Evolutionary conservation across 176 grass and related monocot genomes (phyloP).

Genomic region (Juncus inflexus): DNA sequence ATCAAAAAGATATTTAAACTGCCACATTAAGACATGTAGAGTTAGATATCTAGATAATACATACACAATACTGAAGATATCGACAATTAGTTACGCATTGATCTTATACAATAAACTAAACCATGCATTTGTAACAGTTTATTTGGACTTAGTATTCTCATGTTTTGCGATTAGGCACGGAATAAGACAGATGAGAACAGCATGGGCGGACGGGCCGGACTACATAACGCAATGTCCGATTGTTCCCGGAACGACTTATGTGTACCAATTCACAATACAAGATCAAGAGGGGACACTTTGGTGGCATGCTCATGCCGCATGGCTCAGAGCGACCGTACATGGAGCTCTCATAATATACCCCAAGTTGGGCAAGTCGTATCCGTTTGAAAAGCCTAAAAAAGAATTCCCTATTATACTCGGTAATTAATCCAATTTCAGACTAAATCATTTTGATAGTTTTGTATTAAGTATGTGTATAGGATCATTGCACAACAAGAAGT

Average conservation of each 20-base stretch:
- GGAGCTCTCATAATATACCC: constrained; percentile 85
- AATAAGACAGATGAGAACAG: constrained; percentile 54
- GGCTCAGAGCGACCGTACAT: constrained; percentile 80
- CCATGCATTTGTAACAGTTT: neutral
- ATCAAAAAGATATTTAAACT: too few species aligned
- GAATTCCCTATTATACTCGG: constrained; percentile 69
- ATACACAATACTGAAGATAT: neutral
- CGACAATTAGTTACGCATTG: neutral
- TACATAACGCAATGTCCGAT: constrained; percentile 72
- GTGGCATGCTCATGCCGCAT: constrained; percentile 88
- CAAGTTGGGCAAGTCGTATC: constrained; percentile 42
- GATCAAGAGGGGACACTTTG: constrained; percentile 77
- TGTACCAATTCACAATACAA: constrained; percentile 63
- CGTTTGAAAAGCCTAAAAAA: constrained; percentile 49
- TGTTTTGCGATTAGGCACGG: constrained; percentile 46
- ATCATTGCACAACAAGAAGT: neutral
- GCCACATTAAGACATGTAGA: too few species aligned
- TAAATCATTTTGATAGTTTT: neutral
- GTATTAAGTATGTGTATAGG: neutral
- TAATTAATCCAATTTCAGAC: neutral
- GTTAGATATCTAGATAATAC: neutral
- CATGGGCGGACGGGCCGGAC: constrained; percentile 60
- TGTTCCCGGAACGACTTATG: constrained; percentile 54
- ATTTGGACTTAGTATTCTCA: neutral
- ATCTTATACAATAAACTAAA: neutral